Evolutionary conservation across 352 stramenopile genomes (phyloP).

Genomic region (Phytopythium chamaehyphon): DNA sequence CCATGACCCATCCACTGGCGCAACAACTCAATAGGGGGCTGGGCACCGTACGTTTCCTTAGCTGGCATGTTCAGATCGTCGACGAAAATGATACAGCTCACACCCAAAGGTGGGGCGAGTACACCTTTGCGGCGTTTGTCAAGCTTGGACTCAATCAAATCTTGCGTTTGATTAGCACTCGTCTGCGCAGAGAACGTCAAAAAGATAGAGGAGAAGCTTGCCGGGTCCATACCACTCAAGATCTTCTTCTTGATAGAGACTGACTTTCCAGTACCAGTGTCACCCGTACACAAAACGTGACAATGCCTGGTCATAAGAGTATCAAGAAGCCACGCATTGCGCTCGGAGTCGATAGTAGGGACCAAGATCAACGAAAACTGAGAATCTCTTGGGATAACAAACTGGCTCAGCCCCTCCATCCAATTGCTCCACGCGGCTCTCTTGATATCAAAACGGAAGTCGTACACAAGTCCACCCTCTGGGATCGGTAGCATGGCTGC

Average conservation of each 20-base stretch:
- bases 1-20: slow-evolving; percentile 93
- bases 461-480: slow-evolving; percentile 80
- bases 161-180: slow-evolving; percentile 92
- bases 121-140: slow-evolving; percentile 93
- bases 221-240: slow-evolving; percentile 56
- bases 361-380: slow-evolving; percentile 90
- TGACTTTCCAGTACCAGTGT: slow-evolving; percentile 93
- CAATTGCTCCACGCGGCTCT: slow-evolving; percentile 77
- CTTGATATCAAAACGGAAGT: slow-evolving; percentile 90
- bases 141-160: slow-evolving; percentile 93
- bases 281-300: slow-evolving; percentile 89
- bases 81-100: slow-evolving; percentile 91
- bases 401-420: slow-evolving; percentile 49
- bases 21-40: slow-evolving; percentile 92
- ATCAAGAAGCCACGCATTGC: slow-evolving; percentile 90
- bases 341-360: slow-evolving; percentile 91
- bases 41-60: slow-evolving; percentile 92
- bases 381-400: slow-evolving; percentile 64
- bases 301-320: slow-evolving; percentile 84
- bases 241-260: slow-evolving; percentile 94
- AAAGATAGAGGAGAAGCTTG: slow-evolving; percentile 83
- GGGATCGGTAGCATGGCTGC: slow-evolving; percentile 39
- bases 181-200: slow-evolving; percentile 94
- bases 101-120: slow-evolving; percentile 84
- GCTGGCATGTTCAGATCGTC: slow-evolving; percentile 95